phyloP scores from a whole-genome alignment of 2,329 filamentous ascomycete genomes.

The Cadophora sp. region DNA sequence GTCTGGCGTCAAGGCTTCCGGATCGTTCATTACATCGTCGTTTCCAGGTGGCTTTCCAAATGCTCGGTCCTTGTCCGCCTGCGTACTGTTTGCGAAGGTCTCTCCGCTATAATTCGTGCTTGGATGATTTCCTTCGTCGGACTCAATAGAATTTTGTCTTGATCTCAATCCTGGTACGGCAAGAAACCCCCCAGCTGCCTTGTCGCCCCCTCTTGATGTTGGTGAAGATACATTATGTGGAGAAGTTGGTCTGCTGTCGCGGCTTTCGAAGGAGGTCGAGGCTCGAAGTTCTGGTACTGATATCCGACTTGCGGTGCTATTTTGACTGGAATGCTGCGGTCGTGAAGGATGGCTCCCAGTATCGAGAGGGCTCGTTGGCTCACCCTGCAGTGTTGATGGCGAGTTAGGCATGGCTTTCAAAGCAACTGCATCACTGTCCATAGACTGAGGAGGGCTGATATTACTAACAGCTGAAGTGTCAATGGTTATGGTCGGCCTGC shows the following conservation, averaged over 20 bases:
- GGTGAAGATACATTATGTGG: conserved; percentile 73
- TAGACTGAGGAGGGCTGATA: conserved; percentile 40
- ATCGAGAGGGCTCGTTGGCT: conserved; percentile 46
- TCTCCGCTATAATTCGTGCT: conserved; percentile 48
- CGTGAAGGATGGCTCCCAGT: conserved; percentile 26
- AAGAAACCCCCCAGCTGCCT: conserved; percentile 57
- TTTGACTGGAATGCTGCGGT: conserved; percentile 36
- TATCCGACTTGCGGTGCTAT: conserved; percentile 39
- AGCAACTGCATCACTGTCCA: conserved; percentile 43
- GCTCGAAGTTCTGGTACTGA: conserved; percentile 55
- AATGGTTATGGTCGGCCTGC: conserved; percentile 60
- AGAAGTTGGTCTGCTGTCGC: conserved; percentile 67
- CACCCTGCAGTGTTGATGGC: conserved; percentile 42
- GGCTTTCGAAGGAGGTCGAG: conserved; percentile 63
- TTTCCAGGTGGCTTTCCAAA: conserved; percentile 47
- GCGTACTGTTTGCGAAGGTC: conserved; percentile 52
- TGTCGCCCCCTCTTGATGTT: conserved; percentile 56
- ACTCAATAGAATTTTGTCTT: conserved; percentile 69
- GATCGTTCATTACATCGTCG: conserved; percentile 60
- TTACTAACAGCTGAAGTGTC: conserved; percentile 59
- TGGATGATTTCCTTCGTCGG: conserved; percentile 60
- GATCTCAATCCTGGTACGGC: conserved; percentile 68
- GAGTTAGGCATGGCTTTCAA: conserved; percentile 46
- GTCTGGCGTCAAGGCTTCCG: conserved; percentile 57
- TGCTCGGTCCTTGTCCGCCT: conserved; percentile 49